Base-by-base conservation (phyloP, 2,329 filamentous ascomycete genomes). In the Chrysoporthe puriensis region DNA sequence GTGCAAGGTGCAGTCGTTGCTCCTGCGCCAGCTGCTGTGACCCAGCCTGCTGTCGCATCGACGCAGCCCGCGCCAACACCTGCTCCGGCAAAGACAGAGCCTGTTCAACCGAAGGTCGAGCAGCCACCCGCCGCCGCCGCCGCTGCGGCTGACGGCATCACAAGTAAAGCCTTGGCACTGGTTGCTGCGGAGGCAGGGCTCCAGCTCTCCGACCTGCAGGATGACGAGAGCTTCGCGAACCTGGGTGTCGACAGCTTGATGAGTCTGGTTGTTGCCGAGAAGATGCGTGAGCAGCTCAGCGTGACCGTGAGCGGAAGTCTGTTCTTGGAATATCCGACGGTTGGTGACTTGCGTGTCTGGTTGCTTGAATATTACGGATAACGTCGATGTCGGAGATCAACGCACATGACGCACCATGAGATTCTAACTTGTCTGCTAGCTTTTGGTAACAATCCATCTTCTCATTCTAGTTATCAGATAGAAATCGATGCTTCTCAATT, bases 181-280 rank as follows among this genome's bases (percentile, higher is more conserved):
- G 82, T 89, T 63, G 84, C 86, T 3, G 81, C 82, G 66, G 86
- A 89, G 73, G 85, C 87, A 78, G 86, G 82, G 68, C 83, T 88
- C 60, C 83, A 85, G 42, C 76, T 83, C 54, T 79, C 82, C 14
- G 85, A 88, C 18, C 73, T 81, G 48, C 61, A 70, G 0, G 76
- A 79, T 58, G 78, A 77, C 2, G 73, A 74, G 13, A 71, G 71
- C 61, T 78, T 82, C 44, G 74, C 74, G 9, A 72, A 76, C 3
- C 70, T 80, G 9, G 79, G 79, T 26, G 73, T 81, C 66, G 79
- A 81, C 71, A 77, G 73, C 58, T 73, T 79, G 7, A 78, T 80
- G 75, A 75, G 72, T 62, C 72, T 80, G 9, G 74, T 76, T 0
- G 75, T 80, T 52, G 74, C 77, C 42, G 76, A 77, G 64, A 74